phyloP scores from a whole-genome alignment of 495 filamentous ascomycete species.

The Aeminium ludgeri region DNA sequence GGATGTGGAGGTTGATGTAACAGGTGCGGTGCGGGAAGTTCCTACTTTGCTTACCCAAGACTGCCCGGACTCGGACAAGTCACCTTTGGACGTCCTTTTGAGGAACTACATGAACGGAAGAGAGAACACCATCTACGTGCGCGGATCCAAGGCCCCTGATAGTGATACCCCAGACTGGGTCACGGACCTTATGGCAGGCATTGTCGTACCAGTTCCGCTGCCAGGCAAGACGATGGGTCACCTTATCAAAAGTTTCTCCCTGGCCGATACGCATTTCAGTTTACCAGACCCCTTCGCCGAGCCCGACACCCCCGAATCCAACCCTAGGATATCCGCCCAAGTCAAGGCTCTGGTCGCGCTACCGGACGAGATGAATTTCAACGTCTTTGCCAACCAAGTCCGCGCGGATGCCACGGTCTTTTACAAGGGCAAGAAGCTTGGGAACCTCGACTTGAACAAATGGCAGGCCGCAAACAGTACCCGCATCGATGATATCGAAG shows the following conservation, averaged over 20 bases:
- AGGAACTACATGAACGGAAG: slow-evolving; percentile 65
- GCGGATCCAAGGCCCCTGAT: slow-evolving; percentile 50
- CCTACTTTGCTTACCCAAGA: slow-evolving; percentile 48
- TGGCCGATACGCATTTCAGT: slow-evolving; percentile 66
- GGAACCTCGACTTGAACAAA: slow-evolving; percentile 52
- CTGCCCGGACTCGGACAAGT: slow-evolving; percentile 59
- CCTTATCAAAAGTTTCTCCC: slow-evolving; percentile 68
- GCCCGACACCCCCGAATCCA: slow-evolving; percentile 53
- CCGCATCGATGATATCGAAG: slow-evolving; percentile 34
- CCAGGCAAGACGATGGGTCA: slow-evolving; percentile 64
- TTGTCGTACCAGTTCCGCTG: slow-evolving; percentile 72
- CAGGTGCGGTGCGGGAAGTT: slow-evolving; percentile 49
- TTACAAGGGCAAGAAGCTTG: slow-evolving; percentile 58
- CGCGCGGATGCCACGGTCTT: slow-evolving; percentile 62
- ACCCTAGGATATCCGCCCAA: slow-evolving; percentile 63
- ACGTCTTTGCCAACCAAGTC: slow-evolving; percentile 55
- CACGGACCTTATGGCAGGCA: slow-evolving; percentile 55
- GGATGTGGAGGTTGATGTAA: slow-evolving; percentile 48
- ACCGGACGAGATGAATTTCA: slow-evolving; percentile 73
- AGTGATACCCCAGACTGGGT: slow-evolving; percentile 63
- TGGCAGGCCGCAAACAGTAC: slow-evolving; percentile 83
- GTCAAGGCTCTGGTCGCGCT: slow-evolving; percentile 59
- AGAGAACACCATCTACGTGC: slow-evolving; percentile 61
- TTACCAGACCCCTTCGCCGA: slow-evolving; percentile 63
- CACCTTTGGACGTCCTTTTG: slow-evolving; percentile 73